Evolutionary conservation across 306 rosid species (phyloP).

Genomic region (Malus fusca): DNA sequence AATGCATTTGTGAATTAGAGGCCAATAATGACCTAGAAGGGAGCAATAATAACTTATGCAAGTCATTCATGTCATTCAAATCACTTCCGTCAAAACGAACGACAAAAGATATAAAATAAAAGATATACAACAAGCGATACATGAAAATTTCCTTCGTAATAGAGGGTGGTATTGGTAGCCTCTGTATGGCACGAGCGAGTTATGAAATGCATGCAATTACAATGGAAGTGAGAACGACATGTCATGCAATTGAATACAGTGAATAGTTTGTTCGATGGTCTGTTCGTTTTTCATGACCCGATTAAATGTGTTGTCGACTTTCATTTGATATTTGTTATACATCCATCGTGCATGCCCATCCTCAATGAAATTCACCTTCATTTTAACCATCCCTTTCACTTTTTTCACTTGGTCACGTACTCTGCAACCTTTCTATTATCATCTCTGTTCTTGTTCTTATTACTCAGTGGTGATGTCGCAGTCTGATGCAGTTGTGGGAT

Average conservation of each 20-base stretch:
- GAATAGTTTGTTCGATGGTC: background rate
- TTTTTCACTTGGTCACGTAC: background rate
- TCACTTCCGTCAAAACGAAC: no score
- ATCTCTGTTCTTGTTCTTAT: background rate
- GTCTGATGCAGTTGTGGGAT: background rate
- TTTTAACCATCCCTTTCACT: no score
- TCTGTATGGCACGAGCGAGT: background rate
- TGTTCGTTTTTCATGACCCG: constrained; percentile 3
- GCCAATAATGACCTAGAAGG: no score
- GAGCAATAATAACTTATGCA: no score
- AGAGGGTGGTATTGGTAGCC: background rate
- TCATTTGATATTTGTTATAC: background rate
- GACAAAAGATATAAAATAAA: no score
- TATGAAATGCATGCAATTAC: background rate
- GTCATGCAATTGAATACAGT: background rate
- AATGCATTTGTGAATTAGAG: no score
- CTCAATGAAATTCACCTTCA: no score
- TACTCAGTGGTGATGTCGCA: background rate
- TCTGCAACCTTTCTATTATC: background rate
- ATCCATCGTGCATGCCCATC: background rate
- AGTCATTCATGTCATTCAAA: no score
- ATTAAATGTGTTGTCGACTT: constrained; percentile 16
- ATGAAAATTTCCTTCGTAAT: no score
- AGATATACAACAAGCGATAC: no score
- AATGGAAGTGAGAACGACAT: background rate